Base-by-base conservation (phyloP, 202 grass and related monocot species). In the Schoenoplectus tabernaemontani region DNA sequence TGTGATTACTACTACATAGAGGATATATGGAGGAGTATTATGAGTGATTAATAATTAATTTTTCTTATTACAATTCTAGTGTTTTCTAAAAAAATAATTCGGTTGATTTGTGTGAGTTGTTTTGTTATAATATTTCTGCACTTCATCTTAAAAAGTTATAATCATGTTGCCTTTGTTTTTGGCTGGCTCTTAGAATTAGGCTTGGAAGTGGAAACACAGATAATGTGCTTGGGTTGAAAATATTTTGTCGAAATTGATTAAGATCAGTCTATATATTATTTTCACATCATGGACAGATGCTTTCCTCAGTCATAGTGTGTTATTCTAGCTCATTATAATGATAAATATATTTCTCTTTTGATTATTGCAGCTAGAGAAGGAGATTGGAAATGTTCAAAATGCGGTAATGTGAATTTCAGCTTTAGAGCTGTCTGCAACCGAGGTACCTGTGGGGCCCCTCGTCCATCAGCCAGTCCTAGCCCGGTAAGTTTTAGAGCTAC, bases 321-420 rank as follows among this genome's bases (percentile, higher is more conserved):
- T 30, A 32, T 7, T 3, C 3, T 73, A 17, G 68, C 13, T 73
- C 2, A 48, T 51, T 73, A 50, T 9, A 51, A 17, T 73, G 44
- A 51, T 23, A 13, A 42, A 22, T 39, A 23, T 68, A 6, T 73
- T 8, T 4, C 5, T 65, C 20, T 60, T 64, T 41, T 60, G 42
- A 61, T 34, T 78, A 34, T 32, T 33, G 39, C 87, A 81, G 64
- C 88, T 87, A 91, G 89, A 66, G 94, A 92, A 81, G 94, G 94
- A 82, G 91, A 97, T 85, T 97, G 91, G 94, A 97, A 81, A 58
- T 97, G 91, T 80, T 76, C 81, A 78, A 83, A 93, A 84, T 97
- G 94, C 80, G 94, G 94, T 87, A 97, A 97, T 87, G 86, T 93
- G 81, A 93, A 97, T 90, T 97, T 97, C 91, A 92, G 91, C 86